Evolutionary conservation across 352 stramenopile species (phyloP), one percentile per base, ranked within the genome.

Genomic region (Ophiocytium majus): DNA sequence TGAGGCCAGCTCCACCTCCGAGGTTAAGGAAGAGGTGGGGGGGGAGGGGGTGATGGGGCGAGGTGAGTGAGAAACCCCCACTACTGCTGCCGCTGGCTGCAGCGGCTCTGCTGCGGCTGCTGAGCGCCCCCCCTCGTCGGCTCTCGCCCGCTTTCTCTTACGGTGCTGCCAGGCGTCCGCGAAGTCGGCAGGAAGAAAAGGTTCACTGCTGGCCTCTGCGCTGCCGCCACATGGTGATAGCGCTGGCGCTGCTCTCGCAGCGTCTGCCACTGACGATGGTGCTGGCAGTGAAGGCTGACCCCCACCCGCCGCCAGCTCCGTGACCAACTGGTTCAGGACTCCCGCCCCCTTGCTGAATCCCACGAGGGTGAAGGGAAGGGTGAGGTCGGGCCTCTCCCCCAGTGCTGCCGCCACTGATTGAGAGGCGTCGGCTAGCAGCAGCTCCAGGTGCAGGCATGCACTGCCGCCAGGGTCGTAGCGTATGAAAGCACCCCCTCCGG

Each of bases 301-400:
- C 10, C 33, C 37, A 31, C 79, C 5, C 23, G 49, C 49, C 32
- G 36, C 63, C 82, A 86, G 76, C 82, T 86, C 82, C 32, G 82
- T 82, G 9, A 86, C 76, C 50, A 86, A 50, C 82, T 86, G 82
- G 5, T 86, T 86, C 50, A 86, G 82, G 9, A 83, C 82, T 28
- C 76, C 82, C 19, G 31, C 75, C 0, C 82, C 82, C 10, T 86
- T 86, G 76, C 82, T 86, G 76, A 86, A 86, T n/a, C 82, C 82
- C 19, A 86, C 82, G 0, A 86, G 76, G 1, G 82, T 86, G 57
- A 86, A n/a, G 19, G 82, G 82, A 50, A 82, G 63, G 1, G 76
- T 36, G 19, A 83, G 0, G 76, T 86, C 50, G 14, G 82, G 82
- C 0, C 1, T 23, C 35, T 10, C n/a, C 9, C 32, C 35, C 10